Percentiles rank a stretch among this genome's conserved stretches.
Conservation (phyloP, 2,329 filamentous ascomycete genomes). For the Myriosclerotinia curreyana region DNA sequence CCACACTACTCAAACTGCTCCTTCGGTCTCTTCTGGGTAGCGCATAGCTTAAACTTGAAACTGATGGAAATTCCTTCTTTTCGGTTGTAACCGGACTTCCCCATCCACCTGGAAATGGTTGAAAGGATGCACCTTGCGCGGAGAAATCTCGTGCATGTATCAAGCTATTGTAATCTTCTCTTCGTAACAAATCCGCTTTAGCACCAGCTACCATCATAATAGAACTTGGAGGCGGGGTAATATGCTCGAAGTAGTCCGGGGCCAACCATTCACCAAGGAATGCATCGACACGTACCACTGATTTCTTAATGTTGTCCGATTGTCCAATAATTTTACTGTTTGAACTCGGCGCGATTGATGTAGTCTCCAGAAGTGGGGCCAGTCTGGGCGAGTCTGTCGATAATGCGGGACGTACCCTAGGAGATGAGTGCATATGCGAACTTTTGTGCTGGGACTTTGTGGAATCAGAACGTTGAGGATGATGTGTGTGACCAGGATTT, state of each 20-base stretch:
- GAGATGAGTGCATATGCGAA: conserved; percentile 35
- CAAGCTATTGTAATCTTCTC: conserved; percentile 61
- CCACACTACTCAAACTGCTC: conserved; percentile 38
- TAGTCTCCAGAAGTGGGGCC: conserved; percentile 34
- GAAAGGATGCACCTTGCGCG: conserved; percentile 35
- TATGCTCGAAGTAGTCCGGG: conserved; percentile 88
- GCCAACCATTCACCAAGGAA: conserved; percentile 96
- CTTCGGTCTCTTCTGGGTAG: conserved; percentile 38
- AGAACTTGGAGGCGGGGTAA: conserved; percentile 82
- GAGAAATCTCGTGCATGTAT: conserved; percentile 30
- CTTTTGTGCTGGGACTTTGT: conserved; percentile 20
- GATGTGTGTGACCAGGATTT: conserved; percentile 43
- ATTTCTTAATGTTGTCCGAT: conserved; percentile 47
- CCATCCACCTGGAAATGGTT: conserved; percentile 43
- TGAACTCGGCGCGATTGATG: conserved; percentile 13
- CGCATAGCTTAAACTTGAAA: conserved; percentile 34
- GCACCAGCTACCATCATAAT: conserved; percentile 84
- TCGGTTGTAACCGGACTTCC: conserved; percentile 36
- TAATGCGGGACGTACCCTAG: conserved; percentile 33
- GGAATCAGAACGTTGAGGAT: conserved; percentile 35
- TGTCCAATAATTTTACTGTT: conserved; percentile 27
- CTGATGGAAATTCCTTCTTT: conserved; percentile 31
- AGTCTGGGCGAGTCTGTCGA: conserved; percentile 35
- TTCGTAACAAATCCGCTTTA: conserved; percentile 79
- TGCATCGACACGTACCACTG: conserved; percentile 77